These are phyloP conservation scores for Aureobasidium subglaciale DNA, from an alignment of 2,329 filamentous ascomycete species.

Conservation along the genomic window DNA sequence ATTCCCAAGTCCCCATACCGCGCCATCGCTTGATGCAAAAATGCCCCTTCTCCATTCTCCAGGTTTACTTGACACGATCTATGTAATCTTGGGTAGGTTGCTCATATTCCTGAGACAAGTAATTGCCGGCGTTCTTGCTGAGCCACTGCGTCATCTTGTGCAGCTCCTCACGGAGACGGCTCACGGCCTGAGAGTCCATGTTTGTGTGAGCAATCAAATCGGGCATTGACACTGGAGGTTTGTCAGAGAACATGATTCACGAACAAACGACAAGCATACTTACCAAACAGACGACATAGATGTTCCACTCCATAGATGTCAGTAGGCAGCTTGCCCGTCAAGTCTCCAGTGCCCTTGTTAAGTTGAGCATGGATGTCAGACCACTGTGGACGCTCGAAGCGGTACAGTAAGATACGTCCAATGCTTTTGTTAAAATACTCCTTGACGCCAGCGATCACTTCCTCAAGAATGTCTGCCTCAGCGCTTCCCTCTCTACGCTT, in stretches of 20 bases:
- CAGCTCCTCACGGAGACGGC: constrained; percentile 81
- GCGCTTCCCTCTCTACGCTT: constrained; percentile 60
- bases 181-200: constrained; percentile 89
- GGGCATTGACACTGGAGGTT: constrained; percentile 56
- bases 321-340: constrained; percentile 62
- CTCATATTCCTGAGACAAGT: constrained; percentile 73
- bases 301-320: constrained; percentile 94
- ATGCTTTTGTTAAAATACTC: constrained; percentile 93
- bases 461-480: constrained; percentile 79
- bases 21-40: constrained; percentile 16
- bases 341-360: constrained; percentile 51
- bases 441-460: constrained; percentile 76
- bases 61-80: constrained; percentile 35
- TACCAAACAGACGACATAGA: constrained; percentile 81
- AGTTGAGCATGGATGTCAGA: constrained; percentile 67
- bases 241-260: not conserved
- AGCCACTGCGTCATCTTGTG: constrained; percentile 82
- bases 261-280: constrained; percentile 21
- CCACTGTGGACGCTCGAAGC: constrained; percentile 87
- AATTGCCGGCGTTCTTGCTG: constrained; percentile 64
- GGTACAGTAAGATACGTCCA: constrained; percentile 83
- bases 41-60: not conserved
- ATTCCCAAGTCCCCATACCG: not conserved
- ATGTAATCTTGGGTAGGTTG: constrained; percentile 64
- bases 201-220: constrained; percentile 96